phyloP scores from a whole-genome alignment of 2,329 filamentous ascomycete genomes.

The Aspergillus latus region DNA sequence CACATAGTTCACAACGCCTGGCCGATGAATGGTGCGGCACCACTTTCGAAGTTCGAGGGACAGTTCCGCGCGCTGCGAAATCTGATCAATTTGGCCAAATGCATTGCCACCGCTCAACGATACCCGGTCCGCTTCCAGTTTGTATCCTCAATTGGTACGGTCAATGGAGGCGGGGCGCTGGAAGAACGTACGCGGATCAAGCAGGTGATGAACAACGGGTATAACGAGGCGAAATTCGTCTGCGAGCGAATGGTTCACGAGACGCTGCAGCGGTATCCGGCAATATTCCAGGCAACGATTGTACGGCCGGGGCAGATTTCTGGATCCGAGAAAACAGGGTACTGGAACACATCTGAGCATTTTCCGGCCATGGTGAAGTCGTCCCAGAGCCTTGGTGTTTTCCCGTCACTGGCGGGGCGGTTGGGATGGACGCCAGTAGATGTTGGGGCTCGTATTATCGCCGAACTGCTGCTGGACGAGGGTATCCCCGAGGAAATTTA shows the following conservation, averaged over 20 bases:
- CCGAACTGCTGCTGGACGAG: constrained; percentile 32
- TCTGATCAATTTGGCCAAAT: constrained; percentile 49
- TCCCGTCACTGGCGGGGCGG: constrained; percentile 45
- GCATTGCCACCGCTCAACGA: constrained; percentile 23
- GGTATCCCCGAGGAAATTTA: constrained; percentile 36
- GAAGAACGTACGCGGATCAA: constrained; percentile 46
- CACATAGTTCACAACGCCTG: constrained; percentile 45
- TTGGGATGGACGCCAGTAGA: constrained; percentile 53
- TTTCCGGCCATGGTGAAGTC: constrained; percentile 53
- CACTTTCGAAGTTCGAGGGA: constrained; percentile 22
- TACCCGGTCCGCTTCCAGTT: constrained; percentile 35
- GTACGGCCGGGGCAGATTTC: constrained; percentile 56
- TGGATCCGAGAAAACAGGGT: constrained; percentile 50
- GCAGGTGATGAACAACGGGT: constrained; percentile 48
- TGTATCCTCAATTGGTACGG: constrained; percentile 45
- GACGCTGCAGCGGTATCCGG: constrained; percentile 46
- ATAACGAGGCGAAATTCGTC: constrained; percentile 53
- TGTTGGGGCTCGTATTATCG: constrained; percentile 35
- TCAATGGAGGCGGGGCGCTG: constrained; percentile 41
- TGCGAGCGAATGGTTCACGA: constrained; percentile 54
- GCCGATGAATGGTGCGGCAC: constrained; percentile 27
- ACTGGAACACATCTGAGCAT: constrained; percentile 58
- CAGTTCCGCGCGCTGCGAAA: constrained; percentile 50
- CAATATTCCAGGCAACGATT: constrained; percentile 45
- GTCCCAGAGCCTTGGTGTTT: constrained; percentile 45